Conservation (phyloP, 768 basidiomycete species). For the Dacryopinax spathularia region DNA sequence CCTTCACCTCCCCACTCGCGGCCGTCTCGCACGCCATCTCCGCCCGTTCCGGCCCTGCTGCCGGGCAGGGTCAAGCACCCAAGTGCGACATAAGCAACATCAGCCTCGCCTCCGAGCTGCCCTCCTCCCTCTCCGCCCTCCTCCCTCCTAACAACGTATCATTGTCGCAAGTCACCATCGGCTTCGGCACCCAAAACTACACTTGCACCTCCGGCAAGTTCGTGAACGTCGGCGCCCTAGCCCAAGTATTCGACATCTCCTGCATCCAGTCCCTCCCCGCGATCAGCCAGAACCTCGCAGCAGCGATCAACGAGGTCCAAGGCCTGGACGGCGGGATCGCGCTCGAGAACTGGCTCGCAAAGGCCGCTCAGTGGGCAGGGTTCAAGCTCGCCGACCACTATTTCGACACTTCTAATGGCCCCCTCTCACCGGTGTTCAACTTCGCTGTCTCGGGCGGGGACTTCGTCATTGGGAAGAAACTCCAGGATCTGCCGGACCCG, state of each 20-base stretch:
- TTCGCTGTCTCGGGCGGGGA: not conserved
- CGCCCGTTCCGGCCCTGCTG: not conserved
- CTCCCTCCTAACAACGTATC: slow-evolving; percentile 13
- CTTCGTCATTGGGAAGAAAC: not conserved
- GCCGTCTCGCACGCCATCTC: not conserved
- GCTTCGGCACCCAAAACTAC: slow-evolving; percentile 10
- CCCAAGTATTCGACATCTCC: slow-evolving; percentile 42
- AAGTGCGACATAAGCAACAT: not conserved
- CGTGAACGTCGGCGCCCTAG: slow-evolving; percentile 25
- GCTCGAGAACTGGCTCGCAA: not conserved
- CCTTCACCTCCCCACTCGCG: not conserved
- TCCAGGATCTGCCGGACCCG: not conserved
- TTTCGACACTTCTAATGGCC: not conserved
- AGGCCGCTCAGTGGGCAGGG: not conserved
- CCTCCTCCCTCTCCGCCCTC: not conserved
- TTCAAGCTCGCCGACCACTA: slow-evolving; percentile 1
- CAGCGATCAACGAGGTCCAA: slow-evolving; percentile 7
- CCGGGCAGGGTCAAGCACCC: not conserved
- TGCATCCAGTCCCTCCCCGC: slow-evolving; percentile 27
- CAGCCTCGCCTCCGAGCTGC: not conserved
- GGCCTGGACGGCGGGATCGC: not conserved
- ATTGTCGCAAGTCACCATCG: slow-evolving; percentile 11
- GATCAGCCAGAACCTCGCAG: slow-evolving; percentile 8
- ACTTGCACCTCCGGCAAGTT: not conserved
- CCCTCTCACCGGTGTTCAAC: not conserved